Evolutionary conservation across 192 early-diverging fungal genomes (phyloP).

Genomic region (Backusella psychrophila): DNA sequence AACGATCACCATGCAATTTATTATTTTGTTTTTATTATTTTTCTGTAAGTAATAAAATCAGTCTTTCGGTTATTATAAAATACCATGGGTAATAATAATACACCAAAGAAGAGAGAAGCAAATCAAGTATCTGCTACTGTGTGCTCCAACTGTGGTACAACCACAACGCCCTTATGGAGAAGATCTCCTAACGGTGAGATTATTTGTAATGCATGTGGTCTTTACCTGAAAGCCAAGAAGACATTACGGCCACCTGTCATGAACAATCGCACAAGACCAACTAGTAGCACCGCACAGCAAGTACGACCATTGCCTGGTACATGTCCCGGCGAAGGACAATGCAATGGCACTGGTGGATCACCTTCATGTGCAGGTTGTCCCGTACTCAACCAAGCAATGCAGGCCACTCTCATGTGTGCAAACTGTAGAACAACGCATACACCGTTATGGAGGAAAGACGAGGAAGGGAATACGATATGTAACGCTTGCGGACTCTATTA

Average conservation of each 20-base stretch:
- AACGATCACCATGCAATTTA: constrained; percentile 2
- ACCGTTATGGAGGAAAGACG: constrained; percentile 78
- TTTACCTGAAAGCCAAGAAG: constrained; percentile 54
- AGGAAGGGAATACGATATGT: constrained; percentile 72
- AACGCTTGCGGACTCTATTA: constrained; percentile 91
- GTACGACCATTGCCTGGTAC: constrained; percentile 42
- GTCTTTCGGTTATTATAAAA: neutral
- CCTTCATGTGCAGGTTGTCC: constrained; percentile 74
- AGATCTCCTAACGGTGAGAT: constrained; percentile 82
- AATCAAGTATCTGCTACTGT: constrained; percentile 44
- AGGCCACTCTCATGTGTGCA: constrained; percentile 57
- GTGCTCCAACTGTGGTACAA: constrained; percentile 90
- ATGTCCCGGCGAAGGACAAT: constrained; percentile 76
- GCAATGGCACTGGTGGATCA: constrained; percentile 72
- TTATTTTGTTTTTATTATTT: neutral
- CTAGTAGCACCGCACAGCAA: constrained; percentile 31
- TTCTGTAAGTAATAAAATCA: neutral
- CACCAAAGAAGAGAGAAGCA: neutral
- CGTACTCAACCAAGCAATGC: constrained; percentile 64
- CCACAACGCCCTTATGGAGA: constrained; percentile 91
- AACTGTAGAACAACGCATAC: constrained; percentile 80
- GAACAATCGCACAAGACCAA: constrained; percentile 19
- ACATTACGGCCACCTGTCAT: constrained; percentile 48
- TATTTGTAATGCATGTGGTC: constrained; percentile 95
- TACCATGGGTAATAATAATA: neutral